Evolutionary conservation across 108 stramenopile species (phyloP).

Genomic region (Cyclostephanos tholiformis): DNA sequence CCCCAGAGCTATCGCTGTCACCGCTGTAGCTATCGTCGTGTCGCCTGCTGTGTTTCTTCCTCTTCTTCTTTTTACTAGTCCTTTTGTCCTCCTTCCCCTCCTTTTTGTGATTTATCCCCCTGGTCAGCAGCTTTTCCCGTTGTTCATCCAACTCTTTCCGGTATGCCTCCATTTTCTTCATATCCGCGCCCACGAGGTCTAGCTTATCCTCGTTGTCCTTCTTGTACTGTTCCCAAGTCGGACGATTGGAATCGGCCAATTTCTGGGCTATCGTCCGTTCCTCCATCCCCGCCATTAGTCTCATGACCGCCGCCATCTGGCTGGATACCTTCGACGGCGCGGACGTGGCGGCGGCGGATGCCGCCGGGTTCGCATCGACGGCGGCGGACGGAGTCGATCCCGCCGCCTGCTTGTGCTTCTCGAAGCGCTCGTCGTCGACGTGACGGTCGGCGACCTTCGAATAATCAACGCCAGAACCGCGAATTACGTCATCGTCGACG

Average conservation of each 20-base stretch:
- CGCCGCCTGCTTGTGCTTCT: slow-evolving; percentile 36
- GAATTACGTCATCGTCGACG: slow-evolving; percentile 18
- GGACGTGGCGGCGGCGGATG: slow-evolving; percentile 14
- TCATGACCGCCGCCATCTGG: slow-evolving; percentile 95
- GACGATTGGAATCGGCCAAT: slow-evolving; percentile 92
- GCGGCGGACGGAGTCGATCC: slow-evolving; percentile 4
- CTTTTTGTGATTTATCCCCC: slow-evolving; percentile 67
- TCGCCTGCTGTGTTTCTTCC: slow-evolving; percentile 48
- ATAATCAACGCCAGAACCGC: slow-evolving; percentile 55
- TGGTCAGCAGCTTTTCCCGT: slow-evolving; percentile 70
- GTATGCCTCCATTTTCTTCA: slow-evolving; percentile 94
- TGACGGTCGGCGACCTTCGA: slow-evolving; percentile 55
- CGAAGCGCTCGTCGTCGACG: slow-evolving; percentile 58
- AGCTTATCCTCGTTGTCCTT: slow-evolving; percentile 96
- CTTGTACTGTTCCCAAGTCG: slow-evolving; percentile 98
- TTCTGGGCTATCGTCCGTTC: slow-evolving; percentile 94
- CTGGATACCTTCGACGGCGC: slow-evolving; percentile 57
- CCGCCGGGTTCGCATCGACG: not conserved
- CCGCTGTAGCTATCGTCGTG: slow-evolving; percentile 42
- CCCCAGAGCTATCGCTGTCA: slow-evolving; percentile 39
- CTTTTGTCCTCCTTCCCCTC: slow-evolving; percentile 46
- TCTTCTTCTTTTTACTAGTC: slow-evolving; percentile 60
- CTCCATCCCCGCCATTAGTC: slow-evolving; percentile 89
- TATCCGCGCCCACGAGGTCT: slow-evolving; percentile 82
- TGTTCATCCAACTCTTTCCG: slow-evolving; percentile 89